Base-by-base conservation (phyloP, 805 yeast genomes). In the Candida awuae region DNA sequence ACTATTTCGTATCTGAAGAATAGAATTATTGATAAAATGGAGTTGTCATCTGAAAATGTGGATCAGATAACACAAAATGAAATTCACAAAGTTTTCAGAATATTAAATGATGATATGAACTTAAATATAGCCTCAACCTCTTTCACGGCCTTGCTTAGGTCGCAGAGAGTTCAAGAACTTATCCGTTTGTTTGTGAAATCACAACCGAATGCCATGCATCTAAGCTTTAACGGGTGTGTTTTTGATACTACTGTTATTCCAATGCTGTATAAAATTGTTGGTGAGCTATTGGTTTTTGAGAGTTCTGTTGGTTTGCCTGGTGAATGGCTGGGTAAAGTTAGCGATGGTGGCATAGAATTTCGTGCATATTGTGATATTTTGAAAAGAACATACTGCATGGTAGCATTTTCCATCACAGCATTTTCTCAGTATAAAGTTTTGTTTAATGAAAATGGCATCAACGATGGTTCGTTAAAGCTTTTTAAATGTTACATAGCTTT, bases 381-480 rank as follows among this genome's bases (percentile, higher is more conserved):
- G 8, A 54, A 52, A 32, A 47, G 55, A 36, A 45, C 60, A 1
- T 50, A 52, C 41, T 47, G 55, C 12, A 35, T 51, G 32, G 48
- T 48, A n/a, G 47, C 56, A 5, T 40, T 59, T 13, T 45, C 56
- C 1, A 42, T 57, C 17, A 47, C 60, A 7, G 37, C 60, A 8
- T 51, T 52, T 25, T 38, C 42, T 15, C 55, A 53, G 22, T 56
- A 53, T 36, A 41, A 43, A 31, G 39, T 39, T 6, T 29, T 55
- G n/a, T 57, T 53, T 26, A 47, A 50, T 38, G 50, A 46, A n/a
- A 48, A 49, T 34, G 57, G 61, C 5, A 42, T 53, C 8, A 51
- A 54, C 30, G 54, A 53, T 16, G 51, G 53, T 4, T 55, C 60
- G 12, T 22, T 48, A 20, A 39, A 29, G 13, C 47, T 43, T 27